These are phyloP conservation scores for Tolypocladium capitatum DNA, from an alignment of 2,329 filamentous ascomycete species.

Conservation along the genomic window DNA sequence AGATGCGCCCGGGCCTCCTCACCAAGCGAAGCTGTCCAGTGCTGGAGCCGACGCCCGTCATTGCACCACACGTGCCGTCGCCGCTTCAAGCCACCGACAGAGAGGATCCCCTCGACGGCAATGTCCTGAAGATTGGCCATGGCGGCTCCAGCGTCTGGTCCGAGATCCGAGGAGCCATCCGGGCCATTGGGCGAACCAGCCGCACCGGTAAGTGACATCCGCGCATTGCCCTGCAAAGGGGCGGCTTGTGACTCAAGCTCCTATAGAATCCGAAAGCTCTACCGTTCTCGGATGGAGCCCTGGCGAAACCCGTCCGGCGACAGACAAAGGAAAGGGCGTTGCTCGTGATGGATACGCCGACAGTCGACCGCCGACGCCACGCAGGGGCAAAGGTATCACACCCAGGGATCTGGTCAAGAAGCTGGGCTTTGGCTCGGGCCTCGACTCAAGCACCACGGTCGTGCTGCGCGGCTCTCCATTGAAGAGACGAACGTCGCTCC, in stretches of 20 bases:
- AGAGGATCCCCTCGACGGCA: conserved; percentile 3
- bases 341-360: neutral
- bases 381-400: conserved; percentile 7
- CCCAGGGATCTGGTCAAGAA: conserved; percentile 14
- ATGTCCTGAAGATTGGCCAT: conserved; percentile 11
- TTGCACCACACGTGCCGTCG: conserved; percentile 3
- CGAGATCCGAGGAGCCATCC: conserved; percentile 20
- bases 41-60: conserved; percentile 8
- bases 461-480: conserved; percentile 11
- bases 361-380: neutral
- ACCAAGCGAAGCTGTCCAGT: conserved; percentile 13
- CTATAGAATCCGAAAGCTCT: conserved; percentile 12
- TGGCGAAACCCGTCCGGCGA: neutral
- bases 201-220: conserved; percentile 10
- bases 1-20: conserved; percentile 15
- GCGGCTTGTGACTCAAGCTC: neutral
- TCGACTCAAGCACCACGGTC: conserved; percentile 15
- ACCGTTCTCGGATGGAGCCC: conserved; percentile 6
- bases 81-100: conserved; percentile 1
- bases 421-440: conserved; percentile 12
- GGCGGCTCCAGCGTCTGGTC: conserved; percentile 19
- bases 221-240: neutral
- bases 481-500: conserved; percentile 13
- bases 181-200: conserved; percentile 17
- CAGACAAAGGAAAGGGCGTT: conserved; percentile 5